Evolutionary conservation across 306 rosid genomes (phyloP).

Genomic region (Mimosa bimucronata): DNA sequence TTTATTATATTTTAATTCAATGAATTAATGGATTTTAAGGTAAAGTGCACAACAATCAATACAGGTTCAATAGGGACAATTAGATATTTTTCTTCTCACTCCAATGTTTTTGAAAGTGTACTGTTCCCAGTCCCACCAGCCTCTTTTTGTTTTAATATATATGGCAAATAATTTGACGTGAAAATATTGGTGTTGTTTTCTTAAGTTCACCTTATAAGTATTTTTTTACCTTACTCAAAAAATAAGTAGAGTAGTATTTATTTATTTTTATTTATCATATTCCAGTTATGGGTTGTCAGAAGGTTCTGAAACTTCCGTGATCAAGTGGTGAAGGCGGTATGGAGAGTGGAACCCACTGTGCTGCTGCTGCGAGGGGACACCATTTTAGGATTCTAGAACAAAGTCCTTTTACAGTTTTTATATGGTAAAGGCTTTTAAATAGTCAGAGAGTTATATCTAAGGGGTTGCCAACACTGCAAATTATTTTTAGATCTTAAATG

Average conservation of each 20-base stretch:
- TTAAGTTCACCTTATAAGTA: neutral
- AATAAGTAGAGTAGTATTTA: neutral
- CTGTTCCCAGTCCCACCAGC: neutral
- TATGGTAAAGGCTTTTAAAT: no score
- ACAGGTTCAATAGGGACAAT: slow-evolving; percentile 12
- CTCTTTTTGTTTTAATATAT: neutral
- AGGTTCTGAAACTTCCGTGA: neutral
- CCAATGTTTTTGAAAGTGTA: slow-evolving; percentile 32
- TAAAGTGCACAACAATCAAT: slow-evolving; percentile 26
- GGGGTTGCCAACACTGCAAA: no score
- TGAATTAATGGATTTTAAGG: slow-evolving; percentile 10
- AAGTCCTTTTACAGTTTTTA: no score
- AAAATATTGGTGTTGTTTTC: neutral
- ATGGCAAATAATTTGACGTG: neutral
- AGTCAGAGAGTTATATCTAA: no score
- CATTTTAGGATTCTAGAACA: no score
- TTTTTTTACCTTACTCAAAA: no score
- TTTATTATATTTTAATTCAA: neutral
- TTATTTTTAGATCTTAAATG: no score
- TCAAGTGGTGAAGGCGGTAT: neutral
- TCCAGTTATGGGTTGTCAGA: neutral
- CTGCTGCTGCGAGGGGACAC: neutral
- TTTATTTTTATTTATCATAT: neutral
- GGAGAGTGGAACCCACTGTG: neutral
- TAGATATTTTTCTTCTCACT: slow-evolving; percentile 48